Evolutionary conservation across 257 asterid species (phyloP), one percentile per base, ranked within the genome.

Genomic region (Przewalskia tangutica): DNA sequence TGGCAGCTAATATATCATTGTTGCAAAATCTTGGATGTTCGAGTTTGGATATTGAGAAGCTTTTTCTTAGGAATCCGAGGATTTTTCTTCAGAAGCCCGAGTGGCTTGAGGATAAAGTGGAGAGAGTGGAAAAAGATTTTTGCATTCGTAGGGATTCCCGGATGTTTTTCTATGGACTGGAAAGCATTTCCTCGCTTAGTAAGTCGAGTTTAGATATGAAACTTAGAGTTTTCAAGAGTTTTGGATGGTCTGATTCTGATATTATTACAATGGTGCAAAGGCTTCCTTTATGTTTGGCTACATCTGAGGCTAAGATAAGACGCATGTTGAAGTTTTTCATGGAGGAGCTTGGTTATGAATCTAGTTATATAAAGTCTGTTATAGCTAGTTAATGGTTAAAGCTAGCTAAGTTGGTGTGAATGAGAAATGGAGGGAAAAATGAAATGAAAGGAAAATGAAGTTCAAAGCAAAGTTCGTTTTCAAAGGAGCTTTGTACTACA

Each of bases 201-300:
- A n/a, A 75, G 71, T 5, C 81, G 3, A 86, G 34, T 5, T 8
- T 84, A 7, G 84, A 79, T 8, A 63, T 11, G 63, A 82, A 84
- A 77, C 77, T 63, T 56, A 76, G 14, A 6, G 4, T 82, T 32
- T 86, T 84, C 40, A 84, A 81, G 83, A 84, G 87, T 53, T 82
- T 71, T 60, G 87, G 86, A 5, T 82, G 82, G 84, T 71, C 86
- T 8, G 84, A 84, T 36, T 38, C 59, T 5, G 73, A 85, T 46
- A 82, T 82, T 58, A 40, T 5, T 50, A 75, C 56, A 32, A 27
- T 82, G 82, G 81, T 77, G 82, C 70, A 79, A 79, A 79, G 64
- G 55, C 82, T 56, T 11, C 75, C 82, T 59, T 64, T 56, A 38
- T 79, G 66, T 59, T 79, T 79, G 68, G 42, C 59, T 58, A 5